Base-by-base conservation (phyloP, 2,329 filamentous ascomycete genomes). In the Septoria petroselini region DNA sequence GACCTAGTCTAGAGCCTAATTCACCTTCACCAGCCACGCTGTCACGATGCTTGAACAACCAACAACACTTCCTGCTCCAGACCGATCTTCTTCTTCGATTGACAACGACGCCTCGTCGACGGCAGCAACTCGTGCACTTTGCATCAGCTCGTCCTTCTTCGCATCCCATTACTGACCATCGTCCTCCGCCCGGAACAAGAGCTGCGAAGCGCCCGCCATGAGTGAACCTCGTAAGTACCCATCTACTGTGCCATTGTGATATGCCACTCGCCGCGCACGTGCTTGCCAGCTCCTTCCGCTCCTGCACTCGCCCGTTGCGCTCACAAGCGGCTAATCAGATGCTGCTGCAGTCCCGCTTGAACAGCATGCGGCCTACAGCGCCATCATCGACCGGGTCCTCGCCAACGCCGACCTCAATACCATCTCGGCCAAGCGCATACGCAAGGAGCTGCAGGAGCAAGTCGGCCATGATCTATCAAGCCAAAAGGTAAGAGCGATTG, bases 391-490 rank as follows among this genome's bases (percentile, higher is more conserved):
- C 66, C 71, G 73, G 25, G 84, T 85, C 59, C 72, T 85, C 42
- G 74, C 74, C 37, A 70, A 70, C 47, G 80, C 79, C 63, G 81
- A 85, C 61, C 71, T 85, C 23, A 79, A 80, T 56, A 83, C 79
- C 46, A 78, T 85, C 57, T 83, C 82, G 29, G 80, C 80, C 52
- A 85, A 85, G 70, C 74, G 76, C 59, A 83, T 85, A 66, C 78
- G 81, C 57, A 82, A 80, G 66, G 79, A 78, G 21, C 71, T 85
- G 33, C 80, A 84, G 63, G 79, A 79, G 60, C 71, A 70, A 53
- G 75, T 84, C 45, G 75, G 78, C 61, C 73, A 81, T 71, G 81
- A 85, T 67, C 76, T 84, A 58, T 76, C 77, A 44, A 73, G 76
- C 44, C 76, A 83, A 59, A 85, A 85, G 76, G 82, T 82, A 64